Percentiles rank a stretch among this genome's conserved stretches.
phyloP scores from a whole-genome alignment of 768 basidiomycete genomes.

The Roridomyces roridus region DNA sequence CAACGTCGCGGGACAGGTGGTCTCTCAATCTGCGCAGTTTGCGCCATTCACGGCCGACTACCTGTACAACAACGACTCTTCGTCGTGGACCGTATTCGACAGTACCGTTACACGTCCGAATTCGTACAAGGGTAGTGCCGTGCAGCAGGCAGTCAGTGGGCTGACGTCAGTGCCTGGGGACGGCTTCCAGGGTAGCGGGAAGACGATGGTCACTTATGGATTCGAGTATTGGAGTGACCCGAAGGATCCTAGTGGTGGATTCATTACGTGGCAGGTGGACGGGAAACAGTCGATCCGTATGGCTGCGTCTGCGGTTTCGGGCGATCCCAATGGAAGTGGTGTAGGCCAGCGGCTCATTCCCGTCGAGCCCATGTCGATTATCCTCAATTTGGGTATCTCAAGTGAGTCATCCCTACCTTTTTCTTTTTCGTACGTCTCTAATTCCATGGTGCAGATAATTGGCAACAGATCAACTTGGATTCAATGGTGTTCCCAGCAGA shows the following conservation, averaged over 20 bases:
- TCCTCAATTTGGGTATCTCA: constrained; percentile 70
- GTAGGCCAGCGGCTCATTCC: constrained; percentile 66
- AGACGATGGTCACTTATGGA: constrained; percentile 57
- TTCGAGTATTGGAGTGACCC: constrained; percentile 81
- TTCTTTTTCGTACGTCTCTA: not conserved
- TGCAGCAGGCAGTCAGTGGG: constrained; percentile 63
- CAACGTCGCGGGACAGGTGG: constrained; percentile 51
- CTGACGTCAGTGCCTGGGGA: constrained; percentile 54
- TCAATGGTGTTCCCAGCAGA: constrained; percentile 74
- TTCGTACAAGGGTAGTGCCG: constrained; percentile 55
- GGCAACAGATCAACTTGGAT: constrained; percentile 63
- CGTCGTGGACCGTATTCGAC: constrained; percentile 41
- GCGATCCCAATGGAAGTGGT: constrained; percentile 49
- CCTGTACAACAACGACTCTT: constrained; percentile 38
- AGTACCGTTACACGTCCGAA: constrained; percentile 41
- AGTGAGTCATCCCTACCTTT: constrained; percentile 37
- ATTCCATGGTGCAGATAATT: constrained; percentile 34
- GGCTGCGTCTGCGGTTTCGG: constrained; percentile 56
- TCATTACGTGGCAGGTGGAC: constrained; percentile 78
- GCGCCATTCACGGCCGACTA: constrained; percentile 60
- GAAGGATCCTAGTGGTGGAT: constrained; percentile 57
- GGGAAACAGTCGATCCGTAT: constrained; percentile 57
- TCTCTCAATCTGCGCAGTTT: constrained; percentile 80
- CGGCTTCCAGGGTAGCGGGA: constrained; percentile 65
- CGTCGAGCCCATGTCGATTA: constrained; percentile 64